Base-by-base conservation (phyloP, 2,329 filamentous ascomycete species). In the Ceratocystis alfenasii region DNA sequence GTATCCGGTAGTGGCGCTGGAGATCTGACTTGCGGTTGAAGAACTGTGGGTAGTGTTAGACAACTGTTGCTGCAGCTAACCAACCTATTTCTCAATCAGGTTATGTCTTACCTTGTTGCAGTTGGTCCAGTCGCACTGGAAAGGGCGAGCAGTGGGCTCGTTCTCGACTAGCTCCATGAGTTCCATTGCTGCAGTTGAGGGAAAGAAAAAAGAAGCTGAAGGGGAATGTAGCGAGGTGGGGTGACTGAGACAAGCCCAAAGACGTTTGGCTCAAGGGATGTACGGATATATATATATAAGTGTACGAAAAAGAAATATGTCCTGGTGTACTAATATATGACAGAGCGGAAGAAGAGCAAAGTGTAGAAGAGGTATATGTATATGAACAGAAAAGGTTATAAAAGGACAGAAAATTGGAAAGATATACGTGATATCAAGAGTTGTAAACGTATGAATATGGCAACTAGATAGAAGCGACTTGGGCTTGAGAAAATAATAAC, bases 21-120 rank as follows among this genome's bases (percentile, higher is more conserved):
- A 88, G 76, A 71, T 88, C 86, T 20, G 86, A 88, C 74, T 88
- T 88, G 71, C 86, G 80, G 74, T 87, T 87, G 77, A 88, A 88
- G 75, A 83, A 86, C 86, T 88, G 70, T 33, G 60, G 36, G 1
- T 45, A 22, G 41, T 30, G 55, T 45, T 61, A 68, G 60, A 59
- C 61, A 8, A n/a, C 7, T 63, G 41, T 28, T 45, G n/a, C 15
- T 15, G n/a, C 25, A n/a, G 22, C 22, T 10, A 33, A 20, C 36
- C 5, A 33, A 22, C 6, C n/a, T 36, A 55, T 36, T 36, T n/a
- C n/a, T 46, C 30, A 55, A 46, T 22, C 28, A 17, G 44, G 45
- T 33, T 3, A 36, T 28, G 48, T 73, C 78, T 67, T 74, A 86
- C 83, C 79, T 86, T 86, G 71, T 77, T 81, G 74, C 84, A 86